phyloP scores from a whole-genome alignment of 345 rosid species.

The Citropsis articulata region DNA sequence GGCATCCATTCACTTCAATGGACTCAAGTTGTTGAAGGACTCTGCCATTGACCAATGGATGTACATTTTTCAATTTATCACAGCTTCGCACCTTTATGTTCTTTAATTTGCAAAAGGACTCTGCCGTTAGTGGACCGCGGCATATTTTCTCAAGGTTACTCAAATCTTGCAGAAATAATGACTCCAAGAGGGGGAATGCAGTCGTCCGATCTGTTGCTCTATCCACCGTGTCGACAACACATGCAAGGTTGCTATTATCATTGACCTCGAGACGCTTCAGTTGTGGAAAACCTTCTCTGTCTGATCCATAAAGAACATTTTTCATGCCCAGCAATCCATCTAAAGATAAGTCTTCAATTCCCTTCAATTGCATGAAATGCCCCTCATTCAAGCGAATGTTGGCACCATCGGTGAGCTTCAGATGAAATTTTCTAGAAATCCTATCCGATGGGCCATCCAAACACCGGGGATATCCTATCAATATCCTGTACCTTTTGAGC shows the following conservation, averaged over 20 bases:
- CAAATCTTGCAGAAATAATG: neutral
- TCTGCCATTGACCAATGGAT: no score
- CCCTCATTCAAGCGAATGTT: neutral
- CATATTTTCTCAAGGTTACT: slow-evolving; percentile 10
- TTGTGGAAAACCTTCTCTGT: slow-evolving; percentile 1
- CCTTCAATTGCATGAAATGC: neutral
- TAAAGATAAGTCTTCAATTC: slow-evolving; percentile 11
- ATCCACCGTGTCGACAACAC: neutral
- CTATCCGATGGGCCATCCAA: no score
- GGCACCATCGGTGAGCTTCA: no score
- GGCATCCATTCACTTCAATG: no score
- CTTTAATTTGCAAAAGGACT: slow-evolving; percentile 15
- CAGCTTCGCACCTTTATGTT: slow-evolving; percentile 1
- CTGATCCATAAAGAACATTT: slow-evolving; percentile 2
- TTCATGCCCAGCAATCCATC: neutral
- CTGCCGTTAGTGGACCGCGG: neutral
- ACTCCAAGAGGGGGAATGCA: slow-evolving; percentile 5
- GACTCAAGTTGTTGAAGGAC: no score
- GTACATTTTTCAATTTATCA: neutral
- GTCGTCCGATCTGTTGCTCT: neutral
- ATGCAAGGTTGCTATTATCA: neutral
- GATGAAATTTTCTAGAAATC: no score
- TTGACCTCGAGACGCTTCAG: slow-evolving; percentile 6
- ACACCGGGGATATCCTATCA: neutral
- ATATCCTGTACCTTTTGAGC: neutral